Conservation (phyloP, 1,284 basidiomycete genomes). For the Heterobasidion irregulare region DNA sequence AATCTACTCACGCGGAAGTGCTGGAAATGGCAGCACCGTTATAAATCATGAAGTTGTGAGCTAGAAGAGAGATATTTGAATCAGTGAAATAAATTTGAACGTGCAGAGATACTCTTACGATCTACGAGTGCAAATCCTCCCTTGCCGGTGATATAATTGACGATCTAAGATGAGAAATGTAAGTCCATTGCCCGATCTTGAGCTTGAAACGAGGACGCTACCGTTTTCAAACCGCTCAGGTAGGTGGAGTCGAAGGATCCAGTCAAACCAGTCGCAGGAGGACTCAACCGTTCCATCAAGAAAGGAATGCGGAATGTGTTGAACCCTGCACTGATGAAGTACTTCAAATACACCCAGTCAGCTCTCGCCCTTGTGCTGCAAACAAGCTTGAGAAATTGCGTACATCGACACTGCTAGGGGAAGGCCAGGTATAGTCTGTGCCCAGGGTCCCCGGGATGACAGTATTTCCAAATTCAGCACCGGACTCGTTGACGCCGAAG, state of each 20-base stretch:
- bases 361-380: not conserved
- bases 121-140: conserved; percentile 50
- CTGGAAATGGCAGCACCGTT: conserved; percentile 40
- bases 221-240: conserved; percentile 39
- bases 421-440: conserved; percentile 41
- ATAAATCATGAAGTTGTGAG: conserved; percentile 56
- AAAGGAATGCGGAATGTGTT: conserved; percentile 60
- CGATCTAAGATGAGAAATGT: conserved; percentile 22
- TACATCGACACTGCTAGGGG: conserved; percentile 36
- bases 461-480: conserved; percentile 46
- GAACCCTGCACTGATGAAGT: conserved; percentile 47
- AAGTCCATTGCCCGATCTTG: not conserved
- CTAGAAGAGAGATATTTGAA: conserved; percentile 17
- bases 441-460: conserved; percentile 39
- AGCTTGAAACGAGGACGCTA: conserved; percentile 8
- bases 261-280: conserved; percentile 41
- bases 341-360: conserved; percentile 20
- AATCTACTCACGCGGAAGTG: conserved; percentile 32
- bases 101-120: conserved; percentile 28
- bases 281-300: conserved; percentile 47
- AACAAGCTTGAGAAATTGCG: conserved; percentile 8
- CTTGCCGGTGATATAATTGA: conserved; percentile 53
- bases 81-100: not conserved
- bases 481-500: conserved; percentile 57
- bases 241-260: conserved; percentile 47